Conservation (phyloP, 169 alveolate species). For the Cardiosporidium cionae region DNA sequence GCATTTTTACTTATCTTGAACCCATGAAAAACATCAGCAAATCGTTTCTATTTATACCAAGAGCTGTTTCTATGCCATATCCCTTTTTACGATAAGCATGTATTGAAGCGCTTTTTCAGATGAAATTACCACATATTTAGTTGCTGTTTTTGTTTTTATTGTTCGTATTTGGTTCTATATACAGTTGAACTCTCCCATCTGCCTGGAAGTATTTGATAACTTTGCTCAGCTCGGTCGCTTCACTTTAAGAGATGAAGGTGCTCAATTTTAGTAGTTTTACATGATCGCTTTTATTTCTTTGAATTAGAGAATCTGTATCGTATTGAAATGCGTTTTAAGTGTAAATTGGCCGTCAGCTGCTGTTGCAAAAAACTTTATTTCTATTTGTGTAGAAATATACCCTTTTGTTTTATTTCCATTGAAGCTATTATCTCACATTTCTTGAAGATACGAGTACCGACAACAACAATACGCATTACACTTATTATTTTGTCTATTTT, state of each 20-base stretch:
- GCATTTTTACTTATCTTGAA: neutral
- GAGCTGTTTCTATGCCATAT: neutral
- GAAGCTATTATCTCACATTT: no score
- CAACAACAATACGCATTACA: no score
- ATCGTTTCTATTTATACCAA: neutral
- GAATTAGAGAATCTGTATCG: neutral
- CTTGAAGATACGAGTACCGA: no score
- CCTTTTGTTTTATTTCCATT: no score
- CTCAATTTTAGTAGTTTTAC: neutral
- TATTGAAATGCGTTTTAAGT: neutral
- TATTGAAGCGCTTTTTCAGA: neutral
- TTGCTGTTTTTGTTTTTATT: neutral
- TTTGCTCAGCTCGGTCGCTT: conserved; percentile 88
- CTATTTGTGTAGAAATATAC: no score
- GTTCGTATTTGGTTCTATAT: neutral
- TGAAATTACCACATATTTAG: neutral
- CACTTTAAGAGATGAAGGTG: conserved; percentile 91
- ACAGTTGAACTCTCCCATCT: conserved; percentile 66
- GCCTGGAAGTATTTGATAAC: conserved; percentile 79
- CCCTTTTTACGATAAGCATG: neutral
- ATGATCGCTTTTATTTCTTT: neutral
- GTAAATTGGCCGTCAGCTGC: neutral
- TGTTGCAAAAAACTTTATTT: no score
- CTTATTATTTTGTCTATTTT: no score
- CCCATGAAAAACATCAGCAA: neutral